Percentiles rank a stretch among this genome's conserved stretches.
Conservation (phyloP, 768 basidiomycete species). For the Naganishia antarctica region DNA sequence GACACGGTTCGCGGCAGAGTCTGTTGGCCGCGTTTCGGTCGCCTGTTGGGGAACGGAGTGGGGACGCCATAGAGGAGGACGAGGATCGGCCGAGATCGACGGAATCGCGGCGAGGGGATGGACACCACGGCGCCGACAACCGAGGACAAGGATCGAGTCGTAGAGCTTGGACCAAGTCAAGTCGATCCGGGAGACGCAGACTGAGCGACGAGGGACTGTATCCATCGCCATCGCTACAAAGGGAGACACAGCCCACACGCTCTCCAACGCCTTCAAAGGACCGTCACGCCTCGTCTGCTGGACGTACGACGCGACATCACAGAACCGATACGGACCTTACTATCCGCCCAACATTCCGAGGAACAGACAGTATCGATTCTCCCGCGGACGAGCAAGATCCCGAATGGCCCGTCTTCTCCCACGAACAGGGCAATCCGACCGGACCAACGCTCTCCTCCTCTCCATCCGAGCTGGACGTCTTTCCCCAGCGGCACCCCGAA, state of each 20-base stretch:
- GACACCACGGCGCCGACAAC: no score
- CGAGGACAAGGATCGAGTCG: no score
- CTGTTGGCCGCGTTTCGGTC: constrained; percentile 10
- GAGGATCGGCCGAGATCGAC: no score
- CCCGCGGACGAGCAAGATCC: no score
- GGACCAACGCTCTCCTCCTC: not conserved
- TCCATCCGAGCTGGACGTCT: not conserved
- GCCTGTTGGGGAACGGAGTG: not conserved
- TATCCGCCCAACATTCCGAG: not conserved
- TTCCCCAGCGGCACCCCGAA: not conserved
- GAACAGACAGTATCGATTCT: no score
- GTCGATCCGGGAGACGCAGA: not conserved
- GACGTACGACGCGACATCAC: no score
- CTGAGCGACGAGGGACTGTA: no score
- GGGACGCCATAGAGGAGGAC: no score
- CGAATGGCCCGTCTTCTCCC: no score
- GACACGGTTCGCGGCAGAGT: not conserved
- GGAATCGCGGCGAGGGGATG: no score
- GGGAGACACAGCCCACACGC: not conserved
- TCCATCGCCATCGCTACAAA: not conserved
- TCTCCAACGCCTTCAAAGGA: not conserved
- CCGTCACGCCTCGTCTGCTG: no score
- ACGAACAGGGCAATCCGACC: not conserved
- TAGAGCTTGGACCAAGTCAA: no score
- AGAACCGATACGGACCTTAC: constrained; percentile 1